These are phyloP conservation scores for Dissophora ornata DNA, from an alignment of 192 early-diverging fungal genomes.

Conservation along the genomic window DNA sequence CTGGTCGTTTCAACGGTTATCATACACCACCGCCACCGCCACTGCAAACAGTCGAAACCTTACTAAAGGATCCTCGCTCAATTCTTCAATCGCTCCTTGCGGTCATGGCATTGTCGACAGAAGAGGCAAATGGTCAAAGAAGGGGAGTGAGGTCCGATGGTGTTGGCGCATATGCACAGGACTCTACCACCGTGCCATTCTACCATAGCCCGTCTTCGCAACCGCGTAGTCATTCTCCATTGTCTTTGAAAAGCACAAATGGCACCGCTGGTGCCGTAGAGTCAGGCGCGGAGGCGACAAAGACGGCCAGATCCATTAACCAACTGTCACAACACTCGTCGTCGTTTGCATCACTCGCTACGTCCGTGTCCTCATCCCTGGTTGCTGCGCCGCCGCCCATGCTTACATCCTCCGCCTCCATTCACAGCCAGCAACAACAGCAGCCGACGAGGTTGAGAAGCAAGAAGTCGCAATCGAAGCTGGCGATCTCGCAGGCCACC, in stretches of 20 bases:
- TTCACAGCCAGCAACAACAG: slow-evolving; percentile 7
- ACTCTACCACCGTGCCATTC: neutral
- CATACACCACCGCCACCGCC: neutral
- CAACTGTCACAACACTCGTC: slow-evolving; percentile 13
- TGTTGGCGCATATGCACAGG: neutral
- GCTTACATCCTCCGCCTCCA: neutral
- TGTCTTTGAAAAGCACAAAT: slow-evolving; percentile 5
- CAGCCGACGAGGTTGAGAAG: slow-evolving; percentile 2
- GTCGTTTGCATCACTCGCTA: neutral
- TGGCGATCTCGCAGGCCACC: slow-evolving; percentile 12
- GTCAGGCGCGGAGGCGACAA: neutral
- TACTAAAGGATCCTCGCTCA: neutral
- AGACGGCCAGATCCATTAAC: slow-evolving; percentile 1
- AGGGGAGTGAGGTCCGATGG: neutral
- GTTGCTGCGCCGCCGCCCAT: no score
- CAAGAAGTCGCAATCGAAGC: slow-evolving; percentile 20
- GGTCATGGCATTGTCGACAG: slow-evolving; percentile 2
- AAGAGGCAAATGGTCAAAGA: neutral
- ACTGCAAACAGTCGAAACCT: neutral
- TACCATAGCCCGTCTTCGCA: slow-evolving; percentile 7
- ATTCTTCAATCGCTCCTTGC: slow-evolving; percentile 1
- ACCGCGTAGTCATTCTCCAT: slow-evolving; percentile 11
- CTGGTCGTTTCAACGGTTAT: neutral
- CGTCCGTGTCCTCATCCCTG: no score
- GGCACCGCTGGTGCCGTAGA: neutral